Conservation (phyloP, 2,329 filamentous ascomycete species). For the Alternaria rosae region DNA sequence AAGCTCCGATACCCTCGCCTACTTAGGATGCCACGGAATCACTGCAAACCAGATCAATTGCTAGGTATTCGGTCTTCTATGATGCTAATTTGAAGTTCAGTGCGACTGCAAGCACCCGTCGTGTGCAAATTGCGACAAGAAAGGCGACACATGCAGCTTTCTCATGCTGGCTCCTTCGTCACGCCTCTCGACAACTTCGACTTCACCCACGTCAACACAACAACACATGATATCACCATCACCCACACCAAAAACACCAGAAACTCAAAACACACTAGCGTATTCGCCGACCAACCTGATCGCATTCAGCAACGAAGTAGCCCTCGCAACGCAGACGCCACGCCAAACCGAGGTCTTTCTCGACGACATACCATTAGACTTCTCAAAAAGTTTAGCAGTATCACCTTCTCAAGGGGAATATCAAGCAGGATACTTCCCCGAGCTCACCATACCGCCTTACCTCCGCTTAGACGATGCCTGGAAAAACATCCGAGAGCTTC, state of each 20-base stretch:
- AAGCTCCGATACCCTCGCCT: background rate
- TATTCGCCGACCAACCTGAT: slow-evolving; percentile 8
- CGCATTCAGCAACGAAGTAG: slow-evolving; percentile 12
- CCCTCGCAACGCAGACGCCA: slow-evolving; percentile 15
- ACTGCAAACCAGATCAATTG: background rate
- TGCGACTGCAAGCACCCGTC: slow-evolving; percentile 44
- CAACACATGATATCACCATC: slow-evolving; percentile 4
- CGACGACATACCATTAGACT: slow-evolving; percentile 5
- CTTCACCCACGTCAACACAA: slow-evolving; percentile 13
- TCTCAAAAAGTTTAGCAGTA: background rate
- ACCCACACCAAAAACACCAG: slow-evolving; percentile 6
- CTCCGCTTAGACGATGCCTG: slow-evolving; percentile 39
- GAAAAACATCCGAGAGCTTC: slow-evolving; percentile 33
- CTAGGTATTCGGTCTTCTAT: background rate
- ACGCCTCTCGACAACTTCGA: slow-evolving; percentile 27
- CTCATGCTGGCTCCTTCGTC: slow-evolving; percentile 42
- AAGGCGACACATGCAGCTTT: slow-evolving; percentile 44
- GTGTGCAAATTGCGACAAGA: slow-evolving; percentile 45
- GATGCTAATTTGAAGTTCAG: slow-evolving; percentile 30
- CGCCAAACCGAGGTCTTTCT: slow-evolving; percentile 18
- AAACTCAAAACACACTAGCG: background rate
- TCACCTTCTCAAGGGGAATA: background rate
- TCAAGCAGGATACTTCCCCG: slow-evolving; percentile 5
- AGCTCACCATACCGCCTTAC: slow-evolving; percentile 28
- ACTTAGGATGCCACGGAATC: background rate